These are phyloP conservation scores for Tylopilus rubrobrunneus DNA, from an alignment of 768 basidiomycete species.

Conservation along the genomic window DNA sequence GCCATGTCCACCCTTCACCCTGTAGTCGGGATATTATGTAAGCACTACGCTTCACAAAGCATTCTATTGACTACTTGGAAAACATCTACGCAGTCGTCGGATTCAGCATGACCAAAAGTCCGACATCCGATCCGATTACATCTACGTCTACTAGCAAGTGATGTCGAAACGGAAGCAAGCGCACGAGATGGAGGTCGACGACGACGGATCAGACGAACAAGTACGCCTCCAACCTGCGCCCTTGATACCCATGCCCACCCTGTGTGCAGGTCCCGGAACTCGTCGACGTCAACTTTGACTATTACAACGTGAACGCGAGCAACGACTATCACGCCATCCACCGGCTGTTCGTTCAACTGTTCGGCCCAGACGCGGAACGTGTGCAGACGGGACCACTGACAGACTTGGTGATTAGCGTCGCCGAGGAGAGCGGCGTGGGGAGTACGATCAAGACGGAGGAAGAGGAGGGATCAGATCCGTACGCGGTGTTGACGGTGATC, in stretches of 20 bases:
- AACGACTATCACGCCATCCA: constrained; percentile 88
- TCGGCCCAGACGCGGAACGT: constrained; percentile 65
- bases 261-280: constrained; percentile 14
- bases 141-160: neutral
- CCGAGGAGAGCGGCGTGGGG: constrained; percentile 70
- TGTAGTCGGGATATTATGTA: constrained; percentile 12
- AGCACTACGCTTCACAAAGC: too few relatives aligned
- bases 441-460: constrained; percentile 88
- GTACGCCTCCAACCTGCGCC: constrained; percentile 28
- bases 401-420: constrained; percentile 74
- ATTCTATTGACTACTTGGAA: too few relatives aligned
- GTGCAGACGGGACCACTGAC: constrained; percentile 72
- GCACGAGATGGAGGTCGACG: constrained; percentile 27
- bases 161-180: constrained; percentile 58
- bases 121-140: neutral
- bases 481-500: constrained; percentile 79
- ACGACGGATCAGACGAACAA: constrained; percentile 35
- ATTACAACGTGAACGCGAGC: constrained; percentile 79
- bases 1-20: neutral
- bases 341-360: constrained; percentile 64
- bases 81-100: too few relatives aligned
- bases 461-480: constrained; percentile 58
- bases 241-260: constrained; percentile 5
- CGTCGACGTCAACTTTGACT: constrained; percentile 62
- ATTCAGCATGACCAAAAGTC: too few relatives aligned